Evolutionary conservation across 2,329 filamentous ascomycete species (phyloP).

Genomic region (Sporothrix inflata): DNA sequence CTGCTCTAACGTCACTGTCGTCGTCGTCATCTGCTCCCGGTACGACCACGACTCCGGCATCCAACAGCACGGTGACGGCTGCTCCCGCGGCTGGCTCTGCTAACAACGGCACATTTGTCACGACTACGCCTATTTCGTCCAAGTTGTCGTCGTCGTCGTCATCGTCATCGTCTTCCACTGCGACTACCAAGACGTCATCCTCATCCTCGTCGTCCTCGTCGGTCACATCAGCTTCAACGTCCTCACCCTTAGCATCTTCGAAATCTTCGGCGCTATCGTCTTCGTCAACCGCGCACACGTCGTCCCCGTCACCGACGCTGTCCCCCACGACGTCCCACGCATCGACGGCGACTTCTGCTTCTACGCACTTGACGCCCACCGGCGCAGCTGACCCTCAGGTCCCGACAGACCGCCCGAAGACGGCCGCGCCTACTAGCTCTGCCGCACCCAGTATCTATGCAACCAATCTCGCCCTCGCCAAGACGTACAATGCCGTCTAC

Average conservation of each 20-base stretch:
- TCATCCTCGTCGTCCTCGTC: not conserved
- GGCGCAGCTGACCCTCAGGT: constrained; percentile 45
- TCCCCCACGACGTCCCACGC: not conserved
- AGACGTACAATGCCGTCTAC: constrained; percentile 53
- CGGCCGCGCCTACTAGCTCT: constrained; percentile 27
- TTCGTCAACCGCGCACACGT: not conserved
- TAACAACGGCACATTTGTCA: not conserved
- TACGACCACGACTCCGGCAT: not conserved
- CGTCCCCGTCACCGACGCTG: not conserved
- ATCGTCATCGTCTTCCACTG: not conserved
- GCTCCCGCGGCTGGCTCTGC: not conserved
- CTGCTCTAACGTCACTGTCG: not conserved
- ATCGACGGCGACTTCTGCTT: not conserved
- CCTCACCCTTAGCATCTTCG: not conserved
- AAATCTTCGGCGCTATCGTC: not conserved
- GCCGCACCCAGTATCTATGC: constrained; percentile 46
- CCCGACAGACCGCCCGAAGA: constrained; percentile 48
- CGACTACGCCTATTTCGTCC: not conserved
- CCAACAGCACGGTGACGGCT: not conserved
- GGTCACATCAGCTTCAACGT: not conserved
- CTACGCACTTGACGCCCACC: constrained; percentile 39
- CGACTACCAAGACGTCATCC: not conserved
- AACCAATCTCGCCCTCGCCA: constrained; percentile 51
- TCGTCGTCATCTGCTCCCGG: not conserved
- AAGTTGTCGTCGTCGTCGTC: not conserved